phyloP scores from a whole-genome alignment of 139 green algal genomes.

The Chlorella sp. region DNA sequence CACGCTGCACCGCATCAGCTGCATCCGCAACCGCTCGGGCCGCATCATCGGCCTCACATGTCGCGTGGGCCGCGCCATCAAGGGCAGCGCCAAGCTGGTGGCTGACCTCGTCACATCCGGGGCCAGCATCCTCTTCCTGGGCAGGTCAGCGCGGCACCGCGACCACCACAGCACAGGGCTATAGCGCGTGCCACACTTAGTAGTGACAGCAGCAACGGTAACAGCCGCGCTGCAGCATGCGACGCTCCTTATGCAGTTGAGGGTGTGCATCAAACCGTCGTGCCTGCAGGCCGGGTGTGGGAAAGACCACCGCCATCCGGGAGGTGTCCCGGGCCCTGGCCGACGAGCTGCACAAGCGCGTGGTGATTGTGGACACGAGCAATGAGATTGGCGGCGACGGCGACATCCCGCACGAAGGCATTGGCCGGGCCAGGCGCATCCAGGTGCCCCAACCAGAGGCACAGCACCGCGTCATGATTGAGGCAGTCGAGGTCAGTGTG shows the following conservation, averaged over 20 bases:
- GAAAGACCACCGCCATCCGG: slow-evolving; percentile 90
- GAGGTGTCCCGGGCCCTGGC: slow-evolving; percentile 67
- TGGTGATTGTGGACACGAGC: slow-evolving; percentile 84
- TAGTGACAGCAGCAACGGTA: no score
- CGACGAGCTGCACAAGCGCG: slow-evolving; percentile 71
- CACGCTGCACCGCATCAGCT: slow-evolving; percentile 64
- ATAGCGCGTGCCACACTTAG: no score
- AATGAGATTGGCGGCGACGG: slow-evolving; percentile 94
- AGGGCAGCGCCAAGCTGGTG: slow-evolving; percentile 89
- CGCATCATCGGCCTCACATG: slow-evolving; percentile 92
- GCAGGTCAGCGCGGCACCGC: slow-evolving; percentile 2
- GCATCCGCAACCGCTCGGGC: slow-evolving; percentile 81
- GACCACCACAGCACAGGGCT: no score
- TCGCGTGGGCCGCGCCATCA: slow-evolving; percentile 87
- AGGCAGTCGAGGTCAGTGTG: slow-evolving; percentile 89
- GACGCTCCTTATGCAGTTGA: no score
- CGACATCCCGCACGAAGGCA: slow-evolving; percentile 91
- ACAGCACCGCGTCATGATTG: slow-evolving; percentile 85
- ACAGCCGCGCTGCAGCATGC: no score
- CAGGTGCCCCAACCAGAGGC: slow-evolving; percentile 42
- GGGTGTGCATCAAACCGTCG: no score
- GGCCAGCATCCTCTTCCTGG: slow-evolving; percentile 19
- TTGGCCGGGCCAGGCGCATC: slow-evolving; percentile 72
- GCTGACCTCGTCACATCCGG: slow-evolving; percentile 69
- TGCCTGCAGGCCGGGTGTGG: slow-evolving; percentile 80